Evolutionary conservation across 2,329 filamentous ascomycete species (phyloP), one percentile per base, ranked within the genome.

Genomic region (Falciphora oryzae): DNA sequence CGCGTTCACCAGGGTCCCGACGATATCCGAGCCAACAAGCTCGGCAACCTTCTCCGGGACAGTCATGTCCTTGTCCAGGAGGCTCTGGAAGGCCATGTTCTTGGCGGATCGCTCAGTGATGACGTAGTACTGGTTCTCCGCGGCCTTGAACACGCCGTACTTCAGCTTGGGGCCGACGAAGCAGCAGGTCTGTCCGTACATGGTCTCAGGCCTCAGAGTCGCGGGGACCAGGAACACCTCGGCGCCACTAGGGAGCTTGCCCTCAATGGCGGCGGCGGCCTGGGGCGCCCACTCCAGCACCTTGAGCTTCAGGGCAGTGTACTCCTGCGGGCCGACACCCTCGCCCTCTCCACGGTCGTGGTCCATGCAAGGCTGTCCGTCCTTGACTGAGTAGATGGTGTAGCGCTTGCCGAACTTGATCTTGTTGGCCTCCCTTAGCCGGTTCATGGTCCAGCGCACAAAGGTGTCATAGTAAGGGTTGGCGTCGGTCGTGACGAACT

Each of bases 401-500:
- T 71, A 70, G 57, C 74, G 73, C 73, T 91, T 93, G 66, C 91
- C 92, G 73, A 93, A 95, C 77, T 93, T 91, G 78, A 98, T 94
- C 82, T 97, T 98, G 72, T 91, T 86, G 67, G 97, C 80, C 74
- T 95, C 91, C 77, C 90, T 92, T 63, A 98, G 84, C 68, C 91
- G 90, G 75, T 91, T 93, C 91, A 98, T 97, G 79, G 98, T 95
- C 95, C 95, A 99, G 72, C 91, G 83, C 57, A 98, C 89, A 73
- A 99, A 99, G 5, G 92, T 86, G 75, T 99, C 94, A 75, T 96
- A 99, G 80, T 95, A 98, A 5, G 92, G 93, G 78, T 99, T 99
- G 50, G 92, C 93, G 71, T 97, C 93, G 2, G 95, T 99, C 8
- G 95, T 99, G 68, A 98, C 90, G 69, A 99, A 92, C 53, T 90